These are phyloP conservation scores for Camillea tinctor DNA, from an alignment of 2,329 filamentous ascomycete species.

Conservation along the genomic window DNA sequence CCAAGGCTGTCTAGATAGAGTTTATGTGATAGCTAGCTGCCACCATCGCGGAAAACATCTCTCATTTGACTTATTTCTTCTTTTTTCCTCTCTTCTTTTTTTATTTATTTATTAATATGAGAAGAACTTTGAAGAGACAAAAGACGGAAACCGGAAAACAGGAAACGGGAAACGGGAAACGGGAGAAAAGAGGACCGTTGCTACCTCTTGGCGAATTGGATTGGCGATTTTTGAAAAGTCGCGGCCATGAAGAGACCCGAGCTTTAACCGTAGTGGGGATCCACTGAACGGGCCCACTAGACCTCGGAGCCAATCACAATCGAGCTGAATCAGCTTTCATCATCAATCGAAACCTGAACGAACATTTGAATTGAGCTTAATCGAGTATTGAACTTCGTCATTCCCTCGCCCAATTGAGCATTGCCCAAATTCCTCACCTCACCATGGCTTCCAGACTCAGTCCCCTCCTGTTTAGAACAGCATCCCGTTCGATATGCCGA, in stretches of 20 bases:
- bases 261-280: neutral
- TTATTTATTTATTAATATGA: neutral
- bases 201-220: neutral
- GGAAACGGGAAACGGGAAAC: too few relatives aligned
- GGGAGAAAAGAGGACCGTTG: too few relatives aligned
- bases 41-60: neutral
- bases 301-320: slow-evolving; percentile 15
- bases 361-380: slow-evolving; percentile 10
- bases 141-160: neutral
- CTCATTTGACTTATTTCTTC: too few relatives aligned
- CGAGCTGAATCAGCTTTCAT: slow-evolving; percentile 24
- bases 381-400: slow-evolving; percentile 18
- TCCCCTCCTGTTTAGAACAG: slow-evolving; percentile 69
- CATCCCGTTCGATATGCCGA: slow-evolving; percentile 62
- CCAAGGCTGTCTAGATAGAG: too few relatives aligned
- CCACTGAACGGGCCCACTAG: neutral
- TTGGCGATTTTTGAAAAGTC: neutral
- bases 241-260: neutral
- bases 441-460: slow-evolving; percentile 82
- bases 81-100: neutral
- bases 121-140: neutral
- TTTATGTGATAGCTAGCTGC: neutral
- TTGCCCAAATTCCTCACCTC: slow-evolving; percentile 23
- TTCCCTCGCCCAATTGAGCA: slow-evolving; percentile 26
- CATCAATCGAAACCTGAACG: slow-evolving; percentile 23